Percentiles rank a stretch among this genome's conserved stretches.
Evolutionary conservation across 495 filamentous ascomycete genomes (phyloP).

Genomic region (Neurospora terricola): DNA sequence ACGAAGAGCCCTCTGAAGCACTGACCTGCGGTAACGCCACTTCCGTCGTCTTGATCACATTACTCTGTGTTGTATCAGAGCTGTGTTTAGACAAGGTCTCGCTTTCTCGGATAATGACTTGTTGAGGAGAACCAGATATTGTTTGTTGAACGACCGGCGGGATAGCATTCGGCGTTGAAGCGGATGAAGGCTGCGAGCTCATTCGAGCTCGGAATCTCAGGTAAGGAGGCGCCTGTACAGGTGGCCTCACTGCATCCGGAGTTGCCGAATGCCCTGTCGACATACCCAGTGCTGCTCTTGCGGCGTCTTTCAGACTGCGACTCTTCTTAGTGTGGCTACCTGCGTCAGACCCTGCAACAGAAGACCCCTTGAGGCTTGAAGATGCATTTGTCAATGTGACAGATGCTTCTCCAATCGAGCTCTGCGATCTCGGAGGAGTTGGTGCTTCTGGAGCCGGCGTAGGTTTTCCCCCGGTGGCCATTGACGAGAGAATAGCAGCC

Average conservation of each 20-base stretch:
- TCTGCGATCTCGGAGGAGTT: constrained; percentile 11
- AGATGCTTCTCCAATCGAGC: not conserved
- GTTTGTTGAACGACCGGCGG: not conserved
- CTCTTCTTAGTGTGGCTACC: constrained; percentile 11
- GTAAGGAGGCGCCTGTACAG: constrained; percentile 7
- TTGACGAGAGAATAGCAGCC: not conserved
- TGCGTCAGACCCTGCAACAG: constrained; percentile 6
- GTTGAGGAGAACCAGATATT: not conserved
- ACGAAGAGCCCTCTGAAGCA: constrained; percentile 34
- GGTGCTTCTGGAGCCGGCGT: not conserved
- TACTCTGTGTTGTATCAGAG: not conserved
- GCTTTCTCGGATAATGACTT: not conserved
- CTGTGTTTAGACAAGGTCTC: not conserved
- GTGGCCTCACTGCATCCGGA: not conserved
- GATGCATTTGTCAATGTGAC: not conserved
- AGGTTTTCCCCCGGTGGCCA: not conserved
- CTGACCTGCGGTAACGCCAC: not conserved
- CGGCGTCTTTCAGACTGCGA: constrained; percentile 18
- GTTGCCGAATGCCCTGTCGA: constrained; percentile 4
- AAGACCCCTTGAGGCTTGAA: constrained; percentile 8
- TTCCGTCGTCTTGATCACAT: constrained; percentile 6
- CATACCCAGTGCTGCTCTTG: constrained; percentile 15
- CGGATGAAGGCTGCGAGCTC: constrained; percentile 3
- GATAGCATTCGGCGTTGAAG: not conserved
- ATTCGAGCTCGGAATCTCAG: constrained; percentile 8